A percentile compares a stretch with the other conserved stretches of the same genome.
phyloP scores from a whole-genome alignment of 352 stramenopile species.

The Phytophthora podocarpi region DNA sequence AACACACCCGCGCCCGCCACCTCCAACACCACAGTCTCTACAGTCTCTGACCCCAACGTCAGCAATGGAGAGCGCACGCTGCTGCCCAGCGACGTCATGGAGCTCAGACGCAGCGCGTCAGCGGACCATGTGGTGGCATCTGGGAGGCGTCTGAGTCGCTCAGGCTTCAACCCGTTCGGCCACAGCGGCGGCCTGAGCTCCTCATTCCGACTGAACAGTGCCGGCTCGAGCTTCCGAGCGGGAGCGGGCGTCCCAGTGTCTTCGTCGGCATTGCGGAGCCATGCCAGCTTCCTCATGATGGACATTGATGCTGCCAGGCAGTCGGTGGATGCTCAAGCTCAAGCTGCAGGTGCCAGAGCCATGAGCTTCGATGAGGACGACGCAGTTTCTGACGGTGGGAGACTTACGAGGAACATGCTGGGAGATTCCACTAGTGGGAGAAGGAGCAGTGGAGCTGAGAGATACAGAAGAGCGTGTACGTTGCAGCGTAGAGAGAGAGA shows the following conservation, averaged over 20 bases:
- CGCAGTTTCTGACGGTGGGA: slow-evolving; percentile 27
- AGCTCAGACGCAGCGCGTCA: slow-evolving; percentile 46
- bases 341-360: background rate
- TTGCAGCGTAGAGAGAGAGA: slow-evolving; percentile 1
- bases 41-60: background rate
- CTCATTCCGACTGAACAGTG: slow-evolving; percentile 33
- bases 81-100: slow-evolving; percentile 39
- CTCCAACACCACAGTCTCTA: slow-evolving; percentile 27
- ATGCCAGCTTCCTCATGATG: slow-evolving; percentile 58
- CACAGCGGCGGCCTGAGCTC: slow-evolving; percentile 28
- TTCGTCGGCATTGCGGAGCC: slow-evolving; percentile 37
- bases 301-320: slow-evolving; percentile 52
- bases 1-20: slow-evolving; percentile 64
- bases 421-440: slow-evolving; percentile 28
- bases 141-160: slow-evolving; percentile 37
- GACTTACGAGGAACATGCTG: slow-evolving; percentile 53
- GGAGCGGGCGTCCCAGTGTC: slow-evolving; percentile 34
- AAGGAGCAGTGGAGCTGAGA: slow-evolving; percentile 36
- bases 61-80: slow-evolving; percentile 24
- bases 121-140: slow-evolving; percentile 30
- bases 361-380: slow-evolving; percentile 34
- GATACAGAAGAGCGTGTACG: slow-evolving; percentile 49
- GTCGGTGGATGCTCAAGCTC: slow-evolving; percentile 34
- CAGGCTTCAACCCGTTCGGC: slow-evolving; percentile 30
- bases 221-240: slow-evolving; percentile 27